Evolutionary conservation across 768 basidiomycete genomes (phyloP).

Genomic region (Amanita subjunquillea): DNA sequence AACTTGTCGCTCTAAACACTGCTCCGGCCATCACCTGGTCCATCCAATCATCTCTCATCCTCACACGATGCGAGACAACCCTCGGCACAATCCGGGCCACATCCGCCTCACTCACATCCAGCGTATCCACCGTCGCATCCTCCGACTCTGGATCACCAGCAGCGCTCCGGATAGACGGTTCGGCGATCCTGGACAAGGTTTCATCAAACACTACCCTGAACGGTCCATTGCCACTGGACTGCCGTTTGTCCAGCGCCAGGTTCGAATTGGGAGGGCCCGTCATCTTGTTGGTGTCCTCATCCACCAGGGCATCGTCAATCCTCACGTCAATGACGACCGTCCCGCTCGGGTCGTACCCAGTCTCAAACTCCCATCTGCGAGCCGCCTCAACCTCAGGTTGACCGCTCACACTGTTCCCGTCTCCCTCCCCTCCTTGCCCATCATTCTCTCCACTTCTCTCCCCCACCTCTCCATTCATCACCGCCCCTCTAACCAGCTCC

Average conservation of each 20-base stretch:
- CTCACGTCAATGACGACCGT: not conserved
- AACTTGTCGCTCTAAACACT: not conserved
- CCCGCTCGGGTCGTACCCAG: not conserved
- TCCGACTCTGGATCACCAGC: not conserved
- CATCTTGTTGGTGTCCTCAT: not conserved
- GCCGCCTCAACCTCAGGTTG: too few relatives aligned
- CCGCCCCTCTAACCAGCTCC: constrained; percentile 30
- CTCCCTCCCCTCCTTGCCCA: not conserved
- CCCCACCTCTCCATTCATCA: not conserved
- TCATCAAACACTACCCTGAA: not conserved
- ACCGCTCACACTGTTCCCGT: not conserved
- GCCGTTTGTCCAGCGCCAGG: not conserved
- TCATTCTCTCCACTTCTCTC: not conserved
- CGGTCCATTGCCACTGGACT: not conserved
- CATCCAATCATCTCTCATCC: constrained; percentile 57
- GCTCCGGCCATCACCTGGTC: constrained; percentile 58
- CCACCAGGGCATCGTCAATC: not conserved
- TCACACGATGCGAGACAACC: constrained; percentile 65
- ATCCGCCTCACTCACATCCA: constrained; percentile 68
- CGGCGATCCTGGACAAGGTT: not conserved
- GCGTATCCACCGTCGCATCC: constrained; percentile 9
- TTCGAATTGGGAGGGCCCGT: not conserved
- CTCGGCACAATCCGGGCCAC: constrained; percentile 65
- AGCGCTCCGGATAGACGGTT: not conserved
- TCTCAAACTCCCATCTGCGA: constrained; percentile 2